Evolutionary conservation across 169 alveolate species (phyloP).

Genomic region (Nephromyces sp.): DNA sequence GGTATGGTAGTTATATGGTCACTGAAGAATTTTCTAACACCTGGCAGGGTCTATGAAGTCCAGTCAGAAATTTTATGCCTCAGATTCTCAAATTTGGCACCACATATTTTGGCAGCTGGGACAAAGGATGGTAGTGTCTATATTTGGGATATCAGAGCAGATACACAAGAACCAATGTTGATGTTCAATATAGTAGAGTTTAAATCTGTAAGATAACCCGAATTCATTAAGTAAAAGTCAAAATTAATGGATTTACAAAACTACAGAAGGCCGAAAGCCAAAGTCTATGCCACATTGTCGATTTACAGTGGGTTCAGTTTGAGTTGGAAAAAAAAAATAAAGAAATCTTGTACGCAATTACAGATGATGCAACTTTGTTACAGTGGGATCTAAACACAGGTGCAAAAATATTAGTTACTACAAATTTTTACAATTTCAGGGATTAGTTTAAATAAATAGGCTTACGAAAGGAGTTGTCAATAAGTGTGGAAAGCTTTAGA

Average conservation of each 20-base stretch:
- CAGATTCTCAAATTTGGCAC: background rate
- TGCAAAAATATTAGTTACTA: background rate
- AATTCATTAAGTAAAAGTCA: background rate
- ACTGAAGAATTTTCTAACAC: background rate
- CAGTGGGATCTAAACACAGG: no score
- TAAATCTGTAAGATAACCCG: no score
- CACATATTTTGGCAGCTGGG: background rate
- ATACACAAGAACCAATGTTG: background rate
- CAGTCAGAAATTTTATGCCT: background rate
- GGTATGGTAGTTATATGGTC: background rate
- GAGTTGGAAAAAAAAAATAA: no score
- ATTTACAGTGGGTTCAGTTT: no score
- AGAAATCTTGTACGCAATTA: no score
- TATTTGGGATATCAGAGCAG: background rate
- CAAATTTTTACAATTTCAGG: background rate
- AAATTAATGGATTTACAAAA: no score
- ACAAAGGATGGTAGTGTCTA: background rate
- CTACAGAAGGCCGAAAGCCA: no score
- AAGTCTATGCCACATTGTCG: no score
- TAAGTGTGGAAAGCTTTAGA: background rate
- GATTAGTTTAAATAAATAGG: background rate
- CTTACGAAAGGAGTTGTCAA: background rate
- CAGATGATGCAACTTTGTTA: no score
- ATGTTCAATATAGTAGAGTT: no score
- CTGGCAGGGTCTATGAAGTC: background rate